Evolutionary conservation across 2,329 filamentous ascomycete species (phyloP), one percentile per base, ranked within the genome.

Genomic region (Domatiomyces catenatus): DNA sequence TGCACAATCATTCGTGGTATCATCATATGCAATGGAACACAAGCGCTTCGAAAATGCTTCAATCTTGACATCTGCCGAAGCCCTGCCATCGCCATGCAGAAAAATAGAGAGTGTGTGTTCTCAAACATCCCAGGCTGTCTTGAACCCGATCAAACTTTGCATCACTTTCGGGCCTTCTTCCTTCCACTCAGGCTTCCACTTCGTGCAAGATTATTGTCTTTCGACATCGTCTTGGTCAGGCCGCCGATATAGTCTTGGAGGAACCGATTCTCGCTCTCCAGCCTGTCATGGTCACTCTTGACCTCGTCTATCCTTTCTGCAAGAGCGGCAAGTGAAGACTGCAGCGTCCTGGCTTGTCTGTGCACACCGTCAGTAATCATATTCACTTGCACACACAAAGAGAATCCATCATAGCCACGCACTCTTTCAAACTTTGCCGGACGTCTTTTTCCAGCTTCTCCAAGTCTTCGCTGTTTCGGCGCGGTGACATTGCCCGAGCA

Each of bases 211-310:
- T 50, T 73, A 62, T 80, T 79, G 60, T 72, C 75, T 59, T 69
- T 71, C 50, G 69, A 69, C 70, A 74, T 71, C 50, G 77, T 80
- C 61, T 86, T 86, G 79, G 94, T 96, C 50, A 96, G 75, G 63
- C 94, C 90, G 57, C 90, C 90, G 61, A 96, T 96, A 66, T 96
- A 96, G 67, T 94, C 94, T 67, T 96, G 90, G 46, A 98, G 71
- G 63, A 96, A 95, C 62, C 88, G 90, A 75, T 98, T 98, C 67
- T 95, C 89, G 66, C 78, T 92, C 67, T 96, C 89, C 50, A 98
- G 80, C 69, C 94, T 95, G 70, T 95, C 87, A 64, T 98, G 89
- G 64, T 96, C 90, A 60, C 85, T 83, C 67, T 88, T 86, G 56
- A 96, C 89, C 26, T 86, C 86, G 64, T 98, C 92, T 65, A 96